These are phyloP conservation scores for Acaromyces ingoldii DNA, from an alignment of 1,284 basidiomycete genomes.

Conservation along the genomic window DNA sequence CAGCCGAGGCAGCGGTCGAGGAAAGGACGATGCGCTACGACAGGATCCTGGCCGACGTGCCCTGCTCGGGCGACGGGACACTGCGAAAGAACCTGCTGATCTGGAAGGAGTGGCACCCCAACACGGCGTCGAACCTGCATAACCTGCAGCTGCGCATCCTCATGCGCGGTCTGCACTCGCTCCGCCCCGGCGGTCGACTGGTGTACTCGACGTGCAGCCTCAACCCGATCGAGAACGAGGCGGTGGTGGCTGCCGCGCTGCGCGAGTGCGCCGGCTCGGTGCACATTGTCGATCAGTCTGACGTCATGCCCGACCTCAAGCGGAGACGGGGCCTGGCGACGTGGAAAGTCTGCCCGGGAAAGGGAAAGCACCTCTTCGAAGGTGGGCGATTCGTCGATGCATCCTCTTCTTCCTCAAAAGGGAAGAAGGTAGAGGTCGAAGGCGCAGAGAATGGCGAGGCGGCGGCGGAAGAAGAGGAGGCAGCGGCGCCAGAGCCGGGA, in stretches of 20 bases:
- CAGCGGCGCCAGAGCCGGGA: conserved; percentile 19
- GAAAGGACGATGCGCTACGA: conserved; percentile 69
- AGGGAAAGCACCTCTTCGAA: conserved; percentile 25
- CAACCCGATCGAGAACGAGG: conserved; percentile 96
- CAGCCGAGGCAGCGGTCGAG: conserved; percentile 19
- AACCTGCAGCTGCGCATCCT: conserved; percentile 89
- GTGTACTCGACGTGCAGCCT: conserved; percentile 98
- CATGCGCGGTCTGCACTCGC: conserved; percentile 81
- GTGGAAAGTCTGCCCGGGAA: conserved; percentile 46
- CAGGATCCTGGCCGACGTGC: conserved; percentile 91
- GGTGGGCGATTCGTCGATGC: too few relatives aligned
- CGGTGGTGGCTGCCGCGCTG: conserved; percentile 74
- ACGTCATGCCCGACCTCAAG: conserved; percentile 65
- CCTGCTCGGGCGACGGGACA: conserved; percentile 95
- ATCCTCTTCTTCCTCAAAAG: too few relatives aligned
- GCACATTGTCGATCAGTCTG: conserved; percentile 73
- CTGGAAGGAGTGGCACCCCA: conserved; percentile 85
- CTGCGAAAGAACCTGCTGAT: conserved; percentile 90
- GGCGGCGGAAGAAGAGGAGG: conserved; percentile 7
- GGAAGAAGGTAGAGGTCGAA: conserved; percentile 23
- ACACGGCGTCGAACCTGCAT: conserved; percentile 76
- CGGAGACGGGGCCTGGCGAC: conserved; percentile 56
- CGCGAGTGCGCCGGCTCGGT: conserved; percentile 59
- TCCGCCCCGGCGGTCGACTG: conserved; percentile 78
- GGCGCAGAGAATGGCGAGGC: conserved; percentile 3